Evolutionary conservation across 371 early-diverging fungal species (phyloP).

Genomic region (Haplosporangium sp.): DNA sequence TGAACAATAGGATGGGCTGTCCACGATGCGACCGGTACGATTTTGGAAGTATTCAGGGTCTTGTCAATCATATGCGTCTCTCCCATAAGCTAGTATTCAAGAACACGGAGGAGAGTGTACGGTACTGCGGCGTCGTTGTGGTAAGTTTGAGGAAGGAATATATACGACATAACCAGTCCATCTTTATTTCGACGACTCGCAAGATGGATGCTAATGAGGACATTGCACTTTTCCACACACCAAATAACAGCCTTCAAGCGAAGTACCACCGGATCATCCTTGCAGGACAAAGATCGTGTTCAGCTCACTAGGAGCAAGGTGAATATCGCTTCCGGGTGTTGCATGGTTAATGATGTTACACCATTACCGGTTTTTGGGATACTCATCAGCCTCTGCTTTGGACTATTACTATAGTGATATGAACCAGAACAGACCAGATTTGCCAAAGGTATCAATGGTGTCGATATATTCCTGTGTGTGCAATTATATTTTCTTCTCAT

Average conservation of each 20-base stretch:
- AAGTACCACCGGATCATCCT: conserved; percentile 71
- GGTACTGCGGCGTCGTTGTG: conserved; percentile 74
- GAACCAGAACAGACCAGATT: conserved; percentile 18
- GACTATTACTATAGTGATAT: conserved; percentile 8
- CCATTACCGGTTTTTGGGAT: neutral
- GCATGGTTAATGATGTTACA: neutral
- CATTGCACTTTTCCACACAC: neutral
- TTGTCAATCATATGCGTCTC: conserved; percentile 83
- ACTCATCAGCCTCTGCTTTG: neutral
- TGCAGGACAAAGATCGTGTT: conserved; percentile 57
- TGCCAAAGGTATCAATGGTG: conserved; percentile 28
- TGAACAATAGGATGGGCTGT: conserved; percentile 59
- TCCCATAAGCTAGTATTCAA: conserved; percentile 77
- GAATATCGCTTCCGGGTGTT: neutral
- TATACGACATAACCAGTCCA: too few relatives aligned
- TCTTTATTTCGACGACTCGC: too few relatives aligned
- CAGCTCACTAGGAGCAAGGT: conserved; percentile 37
- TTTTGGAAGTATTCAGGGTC: conserved; percentile 82
- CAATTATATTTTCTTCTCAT: neutral
- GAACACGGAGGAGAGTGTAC: conserved; percentile 75
- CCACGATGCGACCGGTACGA: conserved; percentile 69
- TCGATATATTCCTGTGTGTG: neutral
- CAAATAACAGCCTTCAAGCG: conserved; percentile 47
- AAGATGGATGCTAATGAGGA: neutral
- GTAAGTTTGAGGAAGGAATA: conserved; percentile 22